Evolutionary conservation across 2,329 filamentous ascomycete genomes (phyloP), one percentile per base, ranked within the genome.

Genomic region (Emergomyces africanus): DNA sequence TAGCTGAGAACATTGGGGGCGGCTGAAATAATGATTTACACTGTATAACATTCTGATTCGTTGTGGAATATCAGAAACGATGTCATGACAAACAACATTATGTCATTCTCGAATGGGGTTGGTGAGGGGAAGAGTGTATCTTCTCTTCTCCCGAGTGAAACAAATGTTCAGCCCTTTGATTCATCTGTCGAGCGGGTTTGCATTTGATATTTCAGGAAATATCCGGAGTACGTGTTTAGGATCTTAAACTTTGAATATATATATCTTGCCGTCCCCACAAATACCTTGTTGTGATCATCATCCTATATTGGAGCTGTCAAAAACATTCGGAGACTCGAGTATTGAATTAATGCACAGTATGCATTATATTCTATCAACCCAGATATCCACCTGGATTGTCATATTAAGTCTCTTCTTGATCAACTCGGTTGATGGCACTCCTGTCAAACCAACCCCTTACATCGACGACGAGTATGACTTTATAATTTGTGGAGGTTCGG

Each of bases 401-500:
- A 20, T 54, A 54, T 25, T 54, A 18, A 54, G 6, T 39, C 23
- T 54, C 18, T 54, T 54, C 20, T 41, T 54, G 20, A 28, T 25
- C 18, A 54, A 18, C 14, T 9, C 14, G 2, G 35, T 54, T 41
- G 51, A 54, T 25, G n/a, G 30, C 23, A 54, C 8, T 28, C 51
- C 51, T 25, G 5, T 41, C 51, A 54, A 54, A 39, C 14, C n/a
- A 2, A 39, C 35, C n/a, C 25, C 33, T 15, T 10, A 37, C 28
- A 41, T 35, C 14, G 51, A 39, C 18, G 55, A 57, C 18, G 61
- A 59, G 30, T 64, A 59, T 59, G 63, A 65, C 41, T 65, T 63
- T 49, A 60, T 65, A 55, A 63, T 65, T 42, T 58, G 60, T 48
- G 63, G 63, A 57, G 63, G 63, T 62, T 59, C 33, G 60, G 6